These are phyloP conservation scores for Saraca asoca DNA, from an alignment of 331 rosid genomes.

Conservation along the genomic window DNA sequence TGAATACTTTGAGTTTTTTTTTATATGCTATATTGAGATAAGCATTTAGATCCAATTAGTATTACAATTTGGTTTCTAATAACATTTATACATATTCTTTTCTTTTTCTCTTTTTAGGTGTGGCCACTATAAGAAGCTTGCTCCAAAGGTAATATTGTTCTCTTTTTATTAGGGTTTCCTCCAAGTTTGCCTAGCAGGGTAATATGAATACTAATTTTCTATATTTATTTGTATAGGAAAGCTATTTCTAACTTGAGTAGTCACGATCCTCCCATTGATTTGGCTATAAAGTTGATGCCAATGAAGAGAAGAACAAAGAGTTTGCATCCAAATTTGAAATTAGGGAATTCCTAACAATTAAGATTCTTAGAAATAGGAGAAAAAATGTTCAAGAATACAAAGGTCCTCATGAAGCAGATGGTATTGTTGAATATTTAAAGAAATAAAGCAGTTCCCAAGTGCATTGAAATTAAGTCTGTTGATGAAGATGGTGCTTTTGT, in stretches of 20 bases:
- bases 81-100: background rate
- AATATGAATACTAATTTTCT: slow-evolving; percentile 24
- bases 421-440: slow-evolving; percentile 78
- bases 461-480: slow-evolving; percentile 64
- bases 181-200: background rate
- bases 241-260: slow-evolving; percentile 82
- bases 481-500: slow-evolving; percentile 62
- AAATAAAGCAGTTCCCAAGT: slow-evolving; percentile 83
- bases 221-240: slow-evolving; percentile 48
- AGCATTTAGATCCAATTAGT: no score
- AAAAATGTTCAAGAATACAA: slow-evolving; percentile 78
- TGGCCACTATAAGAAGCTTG: slow-evolving; percentile 85
- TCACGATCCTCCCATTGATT: slow-evolving; percentile 65
- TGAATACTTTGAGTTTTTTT: background rate
- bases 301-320: slow-evolving; percentile 62
- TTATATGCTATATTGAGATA: background rate
- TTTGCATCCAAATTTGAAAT: slow-evolving; percentile 60
- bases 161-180: slow-evolving; percentile 1
- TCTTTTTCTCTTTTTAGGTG: slow-evolving; percentile 51
- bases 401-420: slow-evolving; percentile 85
- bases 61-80: no score
- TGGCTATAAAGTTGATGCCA: slow-evolving; percentile 88
- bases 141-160: slow-evolving; percentile 70
- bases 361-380: slow-evolving; percentile 85
- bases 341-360: slow-evolving; percentile 78